Conservation (phyloP, 805 yeast genomes). For the Kuraishia hungarica region DNA sequence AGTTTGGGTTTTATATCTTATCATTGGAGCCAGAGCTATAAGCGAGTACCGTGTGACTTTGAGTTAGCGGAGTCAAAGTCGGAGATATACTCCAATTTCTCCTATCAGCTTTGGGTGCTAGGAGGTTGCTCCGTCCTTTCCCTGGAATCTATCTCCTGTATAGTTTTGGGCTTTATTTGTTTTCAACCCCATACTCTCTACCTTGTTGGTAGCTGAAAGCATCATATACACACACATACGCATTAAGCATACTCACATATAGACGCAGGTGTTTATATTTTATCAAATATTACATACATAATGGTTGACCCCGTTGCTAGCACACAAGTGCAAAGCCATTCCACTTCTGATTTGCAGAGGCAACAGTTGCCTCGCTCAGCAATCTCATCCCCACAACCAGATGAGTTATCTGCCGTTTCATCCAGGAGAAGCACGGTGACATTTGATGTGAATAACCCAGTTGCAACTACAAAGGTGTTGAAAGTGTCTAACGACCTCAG, state of each 20-base stretch:
- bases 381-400: neutral
- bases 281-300: neutral
- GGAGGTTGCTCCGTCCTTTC: neutral
- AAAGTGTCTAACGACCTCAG: neutral
- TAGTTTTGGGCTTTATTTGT: neutral
- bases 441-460: slow-evolving; percentile 1
- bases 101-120: neutral
- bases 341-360: neutral
- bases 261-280: too few relatives aligned
- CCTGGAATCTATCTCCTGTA: neutral
- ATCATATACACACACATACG: neutral
- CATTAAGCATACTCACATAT: neutral
- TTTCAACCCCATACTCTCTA: too few relatives aligned
- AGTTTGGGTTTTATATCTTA: too few relatives aligned
- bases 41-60: neutral
- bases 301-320: neutral
- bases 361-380: neutral
- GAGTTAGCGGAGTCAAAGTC: neutral
- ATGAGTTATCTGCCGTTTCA: neutral
- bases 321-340: neutral
- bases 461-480: neutral
- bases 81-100: neutral
- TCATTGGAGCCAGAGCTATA: neutral
- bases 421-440: neutral
- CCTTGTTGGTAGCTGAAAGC: too few relatives aligned